Conservation (phyloP, 2,329 filamentous ascomycete species). For the Colletotrichum phormii region DNA sequence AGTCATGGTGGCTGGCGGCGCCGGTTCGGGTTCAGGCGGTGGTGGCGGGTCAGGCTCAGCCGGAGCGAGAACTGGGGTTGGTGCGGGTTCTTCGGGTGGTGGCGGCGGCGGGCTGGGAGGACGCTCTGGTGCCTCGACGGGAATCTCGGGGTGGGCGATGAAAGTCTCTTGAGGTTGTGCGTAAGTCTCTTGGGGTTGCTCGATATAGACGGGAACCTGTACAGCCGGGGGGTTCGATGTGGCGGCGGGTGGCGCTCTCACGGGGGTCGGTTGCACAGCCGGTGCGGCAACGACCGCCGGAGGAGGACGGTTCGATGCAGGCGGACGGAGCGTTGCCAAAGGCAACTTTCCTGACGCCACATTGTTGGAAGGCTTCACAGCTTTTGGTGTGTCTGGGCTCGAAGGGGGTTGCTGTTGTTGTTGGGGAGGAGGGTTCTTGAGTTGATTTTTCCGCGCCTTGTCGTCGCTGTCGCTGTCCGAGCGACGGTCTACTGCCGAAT, state of each 20-base stretch:
- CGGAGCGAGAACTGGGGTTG: conserved; percentile 24
- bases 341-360: background rate
- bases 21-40: conserved; percentile 3
- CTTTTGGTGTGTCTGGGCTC: conserved; percentile 20
- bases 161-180: background rate
- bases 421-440: conserved; percentile 5
- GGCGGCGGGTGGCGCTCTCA: background rate
- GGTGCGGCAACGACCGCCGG: background rate
- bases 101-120: conserved; percentile 14
- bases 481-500: conserved; percentile 17
- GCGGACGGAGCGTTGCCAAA: conserved; percentile 14
- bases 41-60: conserved; percentile 26
- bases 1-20: conserved; percentile 26
- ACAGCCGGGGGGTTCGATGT: background rate
- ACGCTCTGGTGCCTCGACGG: background rate
- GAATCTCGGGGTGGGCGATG: conserved; percentile 5
- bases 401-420: conserved; percentile 21
- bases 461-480: conserved; percentile 33
- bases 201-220: background rate
- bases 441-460: background rate
- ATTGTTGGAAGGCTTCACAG: conserved; percentile 4
- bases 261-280: background rate
- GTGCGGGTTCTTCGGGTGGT: conserved; percentile 14
- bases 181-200: conserved; percentile 1
- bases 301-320: background rate